Conservation (phyloP, 78 protist genomes). For the Pigoraptor vietnamica region DNA sequence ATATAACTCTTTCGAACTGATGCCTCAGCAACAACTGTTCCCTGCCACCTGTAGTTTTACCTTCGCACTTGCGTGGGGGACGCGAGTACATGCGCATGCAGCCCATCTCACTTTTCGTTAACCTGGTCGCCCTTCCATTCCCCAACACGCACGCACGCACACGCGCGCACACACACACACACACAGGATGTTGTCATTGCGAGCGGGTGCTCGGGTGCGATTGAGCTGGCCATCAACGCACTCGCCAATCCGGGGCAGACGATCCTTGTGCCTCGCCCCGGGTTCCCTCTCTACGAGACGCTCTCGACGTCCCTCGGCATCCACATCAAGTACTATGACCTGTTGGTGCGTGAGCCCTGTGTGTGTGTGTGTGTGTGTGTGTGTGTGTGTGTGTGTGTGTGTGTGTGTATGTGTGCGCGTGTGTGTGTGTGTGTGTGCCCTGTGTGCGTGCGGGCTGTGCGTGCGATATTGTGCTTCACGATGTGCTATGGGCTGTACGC, state of each 20-base stretch:
- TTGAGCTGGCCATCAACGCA: constrained; percentile 76
- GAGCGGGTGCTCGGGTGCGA: constrained; percentile 83
- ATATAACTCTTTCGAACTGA: too few relatives aligned
- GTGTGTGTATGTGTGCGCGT: too few relatives aligned
- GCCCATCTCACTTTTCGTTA: background rate
- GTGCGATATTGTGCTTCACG: too few relatives aligned
- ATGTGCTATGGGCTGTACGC: background rate
- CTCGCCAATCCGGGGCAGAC: constrained; percentile 62
- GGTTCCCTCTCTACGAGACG: constrained; percentile 83
- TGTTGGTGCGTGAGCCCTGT: constrained; percentile 33
- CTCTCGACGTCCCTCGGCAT: constrained; percentile 50
- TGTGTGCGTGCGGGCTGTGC: too few relatives aligned
- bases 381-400: too few relatives aligned
- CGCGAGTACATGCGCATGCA: too few relatives aligned
- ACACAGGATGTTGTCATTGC: constrained; percentile 57
- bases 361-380: too few relatives aligned
- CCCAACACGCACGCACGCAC: too few relatives aligned
- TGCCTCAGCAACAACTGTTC: too few relatives aligned
- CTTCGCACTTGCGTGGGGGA: background rate
- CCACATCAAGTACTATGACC: constrained; percentile 41
- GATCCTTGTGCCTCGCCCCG: constrained; percentile 85
- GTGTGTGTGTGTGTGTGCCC: too few relatives aligned
- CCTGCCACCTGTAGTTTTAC: constrained; percentile 17
- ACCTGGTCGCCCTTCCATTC: background rate
- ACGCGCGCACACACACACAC: background rate